These are phyloP conservation scores for Echinosophora koreensis DNA, from an alignment of 306 rosid genomes.

Conservation along the genomic window DNA sequence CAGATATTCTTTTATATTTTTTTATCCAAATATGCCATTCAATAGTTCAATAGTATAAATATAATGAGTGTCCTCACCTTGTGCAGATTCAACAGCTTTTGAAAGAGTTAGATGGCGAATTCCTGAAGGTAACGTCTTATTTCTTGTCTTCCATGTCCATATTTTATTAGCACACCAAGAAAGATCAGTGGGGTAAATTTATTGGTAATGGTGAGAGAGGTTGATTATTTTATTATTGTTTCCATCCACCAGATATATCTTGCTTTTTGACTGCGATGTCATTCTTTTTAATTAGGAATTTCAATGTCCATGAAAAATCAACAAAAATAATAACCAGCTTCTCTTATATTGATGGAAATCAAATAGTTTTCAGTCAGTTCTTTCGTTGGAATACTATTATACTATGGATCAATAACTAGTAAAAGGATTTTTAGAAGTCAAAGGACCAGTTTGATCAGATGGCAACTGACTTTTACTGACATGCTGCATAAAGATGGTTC, in stretches of 20 bases:
- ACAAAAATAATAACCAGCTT: background rate
- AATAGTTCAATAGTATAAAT: slow-evolving; percentile 13
- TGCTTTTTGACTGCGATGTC: slow-evolving; percentile 1
- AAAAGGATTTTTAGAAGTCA: background rate
- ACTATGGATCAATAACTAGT: slow-evolving; percentile 3
- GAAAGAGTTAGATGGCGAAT: slow-evolving; percentile 87
- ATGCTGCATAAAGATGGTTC: background rate
- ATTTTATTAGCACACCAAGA: slow-evolving; percentile 18
- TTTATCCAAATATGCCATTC: slow-evolving; percentile 9
- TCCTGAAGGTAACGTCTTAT: slow-evolving; percentile 70
- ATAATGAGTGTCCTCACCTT: slow-evolving; percentile 41
- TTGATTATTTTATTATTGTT: background rate
- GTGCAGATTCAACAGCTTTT: slow-evolving; percentile 83
- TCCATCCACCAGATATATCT: background rate
- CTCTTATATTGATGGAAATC: background rate
- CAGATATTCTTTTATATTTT: background rate
- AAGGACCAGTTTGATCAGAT: background rate
- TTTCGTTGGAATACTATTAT: background rate
- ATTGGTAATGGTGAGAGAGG: background rate
- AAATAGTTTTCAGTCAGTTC: background rate
- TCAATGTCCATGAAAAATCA: background rate
- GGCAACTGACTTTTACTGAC: background rate
- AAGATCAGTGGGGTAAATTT: slow-evolving; percentile 5
- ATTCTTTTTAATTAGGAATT: background rate
- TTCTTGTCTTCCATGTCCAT: slow-evolving; percentile 19